Base-by-base conservation (phyloP, 306 rosid genomes). In the Trifolium pratense region DNA sequence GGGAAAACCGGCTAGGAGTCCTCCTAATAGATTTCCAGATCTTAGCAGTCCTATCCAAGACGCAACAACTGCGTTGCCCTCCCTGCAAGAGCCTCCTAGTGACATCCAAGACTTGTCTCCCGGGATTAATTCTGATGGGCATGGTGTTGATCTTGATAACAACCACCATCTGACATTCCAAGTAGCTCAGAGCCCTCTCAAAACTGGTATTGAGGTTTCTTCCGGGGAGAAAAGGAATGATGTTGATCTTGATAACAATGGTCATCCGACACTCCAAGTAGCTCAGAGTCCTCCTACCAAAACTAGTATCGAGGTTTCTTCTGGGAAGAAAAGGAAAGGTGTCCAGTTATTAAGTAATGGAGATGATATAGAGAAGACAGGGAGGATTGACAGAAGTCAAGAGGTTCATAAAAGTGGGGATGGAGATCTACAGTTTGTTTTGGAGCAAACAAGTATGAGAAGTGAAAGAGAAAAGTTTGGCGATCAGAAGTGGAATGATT, bases 281-380 rank as follows among this genome's bases (percentile, higher is more conserved):
- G 71, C 71, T 69, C 77, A 49, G 75, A 73, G 80, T 68, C 84
- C 84, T 78, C 79, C 70, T 32, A 32, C 48, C 4, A 18, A 63
- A 74, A 69, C 70, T 79, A 75, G 67, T 58, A 18, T 70, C 68
- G 84, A 83, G 74, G 80, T 18, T 74, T 79, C 76, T 63, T 86
- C 86, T 56, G 90, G 79, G 71, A 87, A 57, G 61, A 94, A 91
- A 84, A 77, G 97, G 71, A 87, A 87, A 69, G 82, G 80, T 62
- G 32, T 45, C 1, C 81, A 67, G 71, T 52, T 52, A 75, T 57
- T 61, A 61, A 72, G 72, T 15, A 84, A 79, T 68, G 88, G 81
- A 63, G 66, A 84, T 77, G 71, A 36, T 20, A 56, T 46, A 15
- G 82, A 69, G 57, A 79, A 74, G 66, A 74, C 31, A 42, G 74